Base-by-base conservation (phyloP, 2,329 filamentous ascomycete species). In the Epichloe hybrida region DNA sequence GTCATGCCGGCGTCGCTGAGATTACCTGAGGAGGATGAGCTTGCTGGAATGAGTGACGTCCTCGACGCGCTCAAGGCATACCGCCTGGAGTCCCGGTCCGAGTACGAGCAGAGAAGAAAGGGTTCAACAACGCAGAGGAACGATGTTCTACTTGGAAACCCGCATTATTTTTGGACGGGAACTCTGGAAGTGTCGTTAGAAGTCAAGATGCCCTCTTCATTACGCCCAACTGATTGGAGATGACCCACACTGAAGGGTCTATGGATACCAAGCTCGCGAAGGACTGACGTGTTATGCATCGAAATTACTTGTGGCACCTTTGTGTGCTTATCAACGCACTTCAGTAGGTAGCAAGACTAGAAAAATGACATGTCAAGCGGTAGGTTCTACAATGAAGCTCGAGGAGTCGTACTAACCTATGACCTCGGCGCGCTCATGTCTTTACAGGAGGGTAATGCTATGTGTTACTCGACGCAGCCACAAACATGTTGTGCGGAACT, bases 31-130 rank as follows among this genome's bases (percentile, higher is more conserved):
- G 52, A 48, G 34, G 51, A 41, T 7, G 62, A 68, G 6, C 53
- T 73, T 15, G 50, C 56, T 35, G 57, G 52, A n/a, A 73, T 74
- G 72, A 57, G 54, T 38, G 71, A 75, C 53, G 72, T 76, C 2
- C 53, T 74, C 2, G 59, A 53, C 7, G 70, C 64, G 5, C 57
- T 76, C 42, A 73, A 69, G 54, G 56, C 47, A 37, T 72, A 68
- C 49, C 67, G 73, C 2, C 51, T 56, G 4, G 45, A 56, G 17
- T 66, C 66, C 1, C 65, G 62, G 46, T 59, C 56, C n/a, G 61
- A 55, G 36, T 64, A 64, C 40, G 44, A 50, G 20, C 50, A 56
- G 13, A 50, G 58, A 13, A 50, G 57, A 51, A 50, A 42, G 39
- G 34, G 52, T 48, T 51, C 54, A n/a, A 53, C 38, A 38, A 46